Evolutionary conservation across 352 stramenopile species (phyloP), one percentile per base, ranked within the genome.

Genomic region (Phytophthora quininea): DNA sequence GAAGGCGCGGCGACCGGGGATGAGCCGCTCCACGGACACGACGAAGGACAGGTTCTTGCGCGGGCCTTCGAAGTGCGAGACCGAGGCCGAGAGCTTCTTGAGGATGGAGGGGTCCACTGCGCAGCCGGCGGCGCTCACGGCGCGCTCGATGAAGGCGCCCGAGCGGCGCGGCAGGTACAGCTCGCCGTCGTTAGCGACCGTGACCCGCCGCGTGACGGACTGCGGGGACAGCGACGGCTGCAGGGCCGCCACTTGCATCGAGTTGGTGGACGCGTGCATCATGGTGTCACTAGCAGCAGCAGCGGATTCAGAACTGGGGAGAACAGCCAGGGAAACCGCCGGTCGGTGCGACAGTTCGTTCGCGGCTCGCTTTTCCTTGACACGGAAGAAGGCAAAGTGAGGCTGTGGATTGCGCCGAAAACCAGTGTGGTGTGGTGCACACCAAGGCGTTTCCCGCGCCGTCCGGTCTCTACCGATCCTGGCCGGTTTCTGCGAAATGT

Each of bases 41-140:
- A 92, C 80, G 43, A 89, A 94, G 48, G 81, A 87, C n/a, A 90
- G 65, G 65, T 90, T 90, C 75, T 82, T 91, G 68, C 82, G 81
- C 45, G 80, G 61, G 1, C 86, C 86, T 24, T 86, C 79, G 55
- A 82, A 85, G 54, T 90, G 82, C 43, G 82, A 90, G 32, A 93
- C 85, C 7, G 84, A 88, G 24, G 86, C 84, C 43, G 82, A 90
- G 19, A 94, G 70, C 64, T 90, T 91, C 73, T 91, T 89, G 35
- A 94, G 82, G 61, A 94, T 92, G 54, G 78, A 73, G n/a, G 87
- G 84, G 71, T 94, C 86, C 24, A 94, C 82, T 40, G 72, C 65
- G 47, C 77, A 79, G 40, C 52, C 45, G 29, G 49, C 11, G 19
- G 49, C 11, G 19, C 49, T 59, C 10, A 73, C 62, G 9, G 73